A percentile compares a stretch with the other conserved stretches of the same genome.
phyloP scores from a whole-genome alignment of 2,329 filamentous ascomycete species.

The Fusarium armeniacum region DNA sequence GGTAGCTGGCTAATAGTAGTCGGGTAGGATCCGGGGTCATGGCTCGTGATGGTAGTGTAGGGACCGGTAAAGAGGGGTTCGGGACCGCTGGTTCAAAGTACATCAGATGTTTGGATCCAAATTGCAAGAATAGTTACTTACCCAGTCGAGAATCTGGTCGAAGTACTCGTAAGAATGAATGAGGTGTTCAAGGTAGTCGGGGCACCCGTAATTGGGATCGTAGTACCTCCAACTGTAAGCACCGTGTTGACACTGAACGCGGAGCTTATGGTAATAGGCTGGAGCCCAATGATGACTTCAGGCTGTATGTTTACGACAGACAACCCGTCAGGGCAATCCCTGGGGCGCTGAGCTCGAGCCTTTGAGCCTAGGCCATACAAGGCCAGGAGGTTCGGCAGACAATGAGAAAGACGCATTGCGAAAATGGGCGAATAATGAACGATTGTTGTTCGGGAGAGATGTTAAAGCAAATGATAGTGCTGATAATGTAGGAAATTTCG shows the following conservation, averaged over 20 bases:
- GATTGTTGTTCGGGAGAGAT: neutral
- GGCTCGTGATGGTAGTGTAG: neutral
- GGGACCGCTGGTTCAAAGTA: neutral
- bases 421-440: neutral
- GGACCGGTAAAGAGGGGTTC: conserved; percentile 1
- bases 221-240: conserved; percentile 4
- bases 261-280: conserved; percentile 7
- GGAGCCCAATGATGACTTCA: conserved; percentile 7
- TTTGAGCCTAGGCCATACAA: neutral
- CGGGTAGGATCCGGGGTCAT: neutral
- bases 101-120: too few relatives aligned
- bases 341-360: neutral
- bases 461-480: neutral
- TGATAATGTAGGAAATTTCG: neutral
- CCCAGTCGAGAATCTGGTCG: conserved; percentile 12
- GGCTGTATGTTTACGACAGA: conserved; percentile 12
- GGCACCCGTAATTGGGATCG: conserved; percentile 7
- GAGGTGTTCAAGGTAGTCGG: conserved; percentile 16
- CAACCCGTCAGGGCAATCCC: conserved; percentile 4
- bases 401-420: conserved; percentile 2
- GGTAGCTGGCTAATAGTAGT: neutral
- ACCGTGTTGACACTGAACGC: neutral
- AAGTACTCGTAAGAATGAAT: conserved; percentile 1
- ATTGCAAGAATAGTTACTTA: neutral
- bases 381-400: conserved; percentile 4